Base-by-base conservation (phyloP, 2,329 filamentous ascomycete genomes). In the Ciborinia camelliae region DNA sequence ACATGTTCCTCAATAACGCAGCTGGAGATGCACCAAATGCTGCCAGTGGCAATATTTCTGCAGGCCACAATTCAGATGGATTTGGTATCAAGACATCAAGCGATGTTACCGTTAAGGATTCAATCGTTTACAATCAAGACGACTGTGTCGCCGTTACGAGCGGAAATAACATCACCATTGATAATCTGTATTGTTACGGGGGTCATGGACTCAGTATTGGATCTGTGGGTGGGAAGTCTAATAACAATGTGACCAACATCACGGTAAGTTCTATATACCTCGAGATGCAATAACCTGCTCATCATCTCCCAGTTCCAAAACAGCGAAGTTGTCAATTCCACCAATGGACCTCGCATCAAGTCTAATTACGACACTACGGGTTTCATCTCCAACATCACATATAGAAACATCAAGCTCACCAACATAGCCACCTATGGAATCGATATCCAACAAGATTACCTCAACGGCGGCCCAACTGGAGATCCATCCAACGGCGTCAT, bases 1-100 rank as follows among this genome's bases (percentile, higher is more conserved):
- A 79, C 59, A 78, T 87, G 68, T 80, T 79, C 35, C 82, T 88
- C 66, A 81, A 88, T 73, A 84, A 86, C 75, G 78, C 78, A 3
- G 84, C 77, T 20, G 85, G 85, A 30, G 80, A 85, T 65, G 68
- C 71, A 2, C 75, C 74, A 2, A 79, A 79, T 32, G 60, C 60
- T 20, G 64, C 64, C 26, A 73, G 70, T 55, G 57, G 53, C 8
- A 66, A 58, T 26, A 51, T 69, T 4, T 45, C 69, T 8, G 72
- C 71, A 30, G 71, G 69, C 1, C 79, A 81, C 68, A 86, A 86
- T 76, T 84, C 82, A 1, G 84, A 86, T 68, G 81, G 77, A 6
- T 83, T 83, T 67, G 80, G 82, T 67, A 75, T 84, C 47, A 78
- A 77, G 35, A 75, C 73, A 26, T 81, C 77, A 32, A 77, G 72